Percentiles rank a stretch among this genome's conserved stretches.
Conservation (phyloP, 164 flowering plant genomes). For the Paratinospora sagittata region DNA sequence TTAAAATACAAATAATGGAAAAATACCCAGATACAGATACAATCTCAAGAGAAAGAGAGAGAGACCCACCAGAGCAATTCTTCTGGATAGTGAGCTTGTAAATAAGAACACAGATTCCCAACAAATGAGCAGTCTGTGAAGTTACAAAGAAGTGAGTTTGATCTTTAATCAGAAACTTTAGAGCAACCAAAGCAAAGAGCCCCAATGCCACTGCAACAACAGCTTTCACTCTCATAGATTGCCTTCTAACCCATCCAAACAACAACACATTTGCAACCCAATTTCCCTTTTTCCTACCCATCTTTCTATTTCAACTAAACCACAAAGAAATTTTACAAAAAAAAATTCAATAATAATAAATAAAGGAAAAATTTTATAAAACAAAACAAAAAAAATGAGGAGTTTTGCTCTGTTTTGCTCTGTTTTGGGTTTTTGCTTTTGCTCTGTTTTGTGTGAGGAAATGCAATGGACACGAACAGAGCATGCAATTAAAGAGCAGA, state of each 20-base stretch:
- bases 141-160: not conserved
- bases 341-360: too few species aligned
- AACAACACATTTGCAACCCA: not conserved
- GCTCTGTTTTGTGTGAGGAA: too few species aligned
- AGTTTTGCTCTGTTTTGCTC: too few species aligned
- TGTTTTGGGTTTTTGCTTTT: too few species aligned
- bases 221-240: not conserved
- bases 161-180: not conserved
- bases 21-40: not conserved
- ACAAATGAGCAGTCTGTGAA: not conserved
- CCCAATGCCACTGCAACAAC: not conserved
- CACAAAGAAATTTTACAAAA: too few species aligned
- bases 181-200: not conserved
- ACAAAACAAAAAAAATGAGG: too few species aligned
- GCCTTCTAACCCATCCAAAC: not conserved
- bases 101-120: not conserved
- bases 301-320: too few species aligned
- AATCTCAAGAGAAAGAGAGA: not conserved
- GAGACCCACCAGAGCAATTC: not conserved
- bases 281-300: not conserved
- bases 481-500: too few species aligned
- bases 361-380: too few species aligned
- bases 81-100: conserved; percentile 6
- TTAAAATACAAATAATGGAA: not conserved
- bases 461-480: too few species aligned